phyloP scores from a whole-genome alignment of 1,284 basidiomycete species.

The Tilletia setariae region DNA sequence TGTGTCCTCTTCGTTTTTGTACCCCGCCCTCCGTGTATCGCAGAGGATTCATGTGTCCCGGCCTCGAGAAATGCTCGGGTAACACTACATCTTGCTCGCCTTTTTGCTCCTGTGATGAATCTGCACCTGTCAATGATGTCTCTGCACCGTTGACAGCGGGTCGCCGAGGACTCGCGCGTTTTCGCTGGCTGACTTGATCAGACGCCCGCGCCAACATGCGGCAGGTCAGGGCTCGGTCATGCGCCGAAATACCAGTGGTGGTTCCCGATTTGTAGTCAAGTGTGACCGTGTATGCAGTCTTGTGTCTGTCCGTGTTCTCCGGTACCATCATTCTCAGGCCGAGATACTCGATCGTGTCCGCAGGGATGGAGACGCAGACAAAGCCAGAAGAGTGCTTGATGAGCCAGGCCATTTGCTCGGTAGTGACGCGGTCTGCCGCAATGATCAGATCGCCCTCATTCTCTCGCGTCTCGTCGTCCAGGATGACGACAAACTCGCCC shows the following conservation, averaged over 20 bases:
- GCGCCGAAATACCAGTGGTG: slow-evolving; percentile 93
- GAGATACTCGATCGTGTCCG: slow-evolving; percentile 72
- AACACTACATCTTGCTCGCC: neutral
- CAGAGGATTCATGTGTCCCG: slow-evolving; percentile 92
- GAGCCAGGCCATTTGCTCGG: slow-evolving; percentile 99
- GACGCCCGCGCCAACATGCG: slow-evolving; percentile 68
- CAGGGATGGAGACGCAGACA: slow-evolving; percentile 83
- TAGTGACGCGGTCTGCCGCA: slow-evolving; percentile 62
- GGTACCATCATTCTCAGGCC: slow-evolving; percentile 90
- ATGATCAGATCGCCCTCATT: slow-evolving; percentile 54
- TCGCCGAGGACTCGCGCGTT: no score
- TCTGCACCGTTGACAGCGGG: neutral
- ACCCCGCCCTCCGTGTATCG: slow-evolving; percentile 82
- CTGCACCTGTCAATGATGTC: no score
- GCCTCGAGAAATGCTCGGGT: slow-evolving; percentile 76
- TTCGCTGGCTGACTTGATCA: neutral
- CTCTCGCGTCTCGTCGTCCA: slow-evolving; percentile 53
- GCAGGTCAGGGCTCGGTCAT: slow-evolving; percentile 84
- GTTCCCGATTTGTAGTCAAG: slow-evolving; percentile 89
- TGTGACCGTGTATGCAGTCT: slow-evolving; percentile 95
- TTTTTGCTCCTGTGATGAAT: no score
- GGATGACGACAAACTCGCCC: slow-evolving; percentile 51
- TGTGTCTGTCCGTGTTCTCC: slow-evolving; percentile 82
- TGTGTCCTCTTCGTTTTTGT: slow-evolving; percentile 81
- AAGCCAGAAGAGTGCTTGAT: slow-evolving; percentile 88